Evolutionary conservation across 2,329 filamentous ascomycete genomes (phyloP).

Genomic region (Colletotrichum musae): DNA sequence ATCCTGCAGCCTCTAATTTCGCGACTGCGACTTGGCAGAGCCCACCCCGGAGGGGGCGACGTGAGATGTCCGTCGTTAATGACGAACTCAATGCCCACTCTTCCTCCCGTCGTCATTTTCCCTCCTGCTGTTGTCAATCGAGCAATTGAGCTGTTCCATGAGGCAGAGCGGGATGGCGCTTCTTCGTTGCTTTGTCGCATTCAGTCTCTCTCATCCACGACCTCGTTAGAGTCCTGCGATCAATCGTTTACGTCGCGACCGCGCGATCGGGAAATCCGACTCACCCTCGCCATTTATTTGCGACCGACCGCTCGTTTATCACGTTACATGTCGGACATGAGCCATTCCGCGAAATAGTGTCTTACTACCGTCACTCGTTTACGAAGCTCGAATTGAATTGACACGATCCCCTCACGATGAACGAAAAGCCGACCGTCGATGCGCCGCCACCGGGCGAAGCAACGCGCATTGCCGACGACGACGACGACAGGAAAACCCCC

Average conservation of each 20-base stretch:
- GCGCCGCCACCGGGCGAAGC: conserved; percentile 6
- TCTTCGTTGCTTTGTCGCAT: conserved; percentile 5
- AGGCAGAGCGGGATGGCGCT: conserved; percentile 19
- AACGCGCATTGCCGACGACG: conserved; percentile 1
- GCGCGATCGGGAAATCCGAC: background rate
- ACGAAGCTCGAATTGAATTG: background rate
- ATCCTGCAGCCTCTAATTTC: conserved; percentile 36
- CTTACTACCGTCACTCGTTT: conserved; percentile 25
- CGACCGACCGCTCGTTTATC: conserved; percentile 21
- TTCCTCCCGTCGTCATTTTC: background rate
- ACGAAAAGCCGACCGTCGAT: conserved; percentile 4
- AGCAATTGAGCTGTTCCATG: conserved; percentile 1
- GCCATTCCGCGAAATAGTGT: background rate
- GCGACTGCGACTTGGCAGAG: conserved; percentile 27
- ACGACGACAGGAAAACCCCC: background rate
- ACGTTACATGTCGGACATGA: background rate
- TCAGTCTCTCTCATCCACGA: background rate
- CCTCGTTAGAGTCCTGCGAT: conserved; percentile 5
- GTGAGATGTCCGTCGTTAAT: conserved; percentile 22
- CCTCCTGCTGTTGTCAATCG: conserved; percentile 4
- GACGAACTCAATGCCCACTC: conserved; percentile 36
- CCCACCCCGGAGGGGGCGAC: conserved; percentile 19
- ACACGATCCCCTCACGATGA: conserved; percentile 13
- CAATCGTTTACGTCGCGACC: conserved; percentile 2
- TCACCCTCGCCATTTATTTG: background rate